phyloP scores from a whole-genome alignment of 495 filamentous ascomycete species.

The Aspergillus sclerotiicarbonarius region DNA sequence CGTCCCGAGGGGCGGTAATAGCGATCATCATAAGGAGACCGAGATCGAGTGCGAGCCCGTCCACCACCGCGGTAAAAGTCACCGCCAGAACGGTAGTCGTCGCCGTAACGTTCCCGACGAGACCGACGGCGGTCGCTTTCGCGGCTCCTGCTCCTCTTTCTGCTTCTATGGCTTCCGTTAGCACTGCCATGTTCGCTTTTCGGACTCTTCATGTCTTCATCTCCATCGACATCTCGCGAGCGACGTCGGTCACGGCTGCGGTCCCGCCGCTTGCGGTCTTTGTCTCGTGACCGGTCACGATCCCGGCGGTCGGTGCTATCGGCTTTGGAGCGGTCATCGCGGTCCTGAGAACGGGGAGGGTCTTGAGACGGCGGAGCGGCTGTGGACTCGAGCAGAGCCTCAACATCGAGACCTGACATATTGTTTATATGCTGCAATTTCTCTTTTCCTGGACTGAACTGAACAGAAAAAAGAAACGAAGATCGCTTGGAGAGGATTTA shows the following conservation, averaged over 20 bases:
- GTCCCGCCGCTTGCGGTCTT: conserved; percentile 57
- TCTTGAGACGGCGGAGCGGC: conserved; percentile 61
- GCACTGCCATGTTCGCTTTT: conserved; percentile 79
- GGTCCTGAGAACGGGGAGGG: conserved; percentile 52
- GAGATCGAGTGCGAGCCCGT: conserved; percentile 69
- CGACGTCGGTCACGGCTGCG: conserved; percentile 66
- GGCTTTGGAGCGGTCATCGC: conserved; percentile 57
- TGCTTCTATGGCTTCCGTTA: conserved; percentile 79
- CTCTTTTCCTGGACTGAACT: conserved; percentile 18
- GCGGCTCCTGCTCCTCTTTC: conserved; percentile 77
- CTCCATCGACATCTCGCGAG: conserved; percentile 61
- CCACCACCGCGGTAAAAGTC: conserved; percentile 74
- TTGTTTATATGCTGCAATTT: conserved; percentile 22
- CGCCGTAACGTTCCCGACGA: conserved; percentile 65
- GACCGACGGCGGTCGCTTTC: conserved; percentile 75
- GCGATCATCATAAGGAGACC: conserved; percentile 69
- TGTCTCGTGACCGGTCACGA: conserved; percentile 56
- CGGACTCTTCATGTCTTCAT: conserved; percentile 67
- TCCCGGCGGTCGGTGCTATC: conserved; percentile 56
- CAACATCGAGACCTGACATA: conserved; percentile 92
- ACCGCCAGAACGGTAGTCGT: conserved; percentile 63
- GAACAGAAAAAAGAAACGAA: conserved; percentile 21
- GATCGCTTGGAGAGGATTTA: conserved; percentile 33
- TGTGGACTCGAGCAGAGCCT: conserved; percentile 89
- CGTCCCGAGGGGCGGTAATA: conserved; percentile 74